Conservation (phyloP, 805 yeast genomes). For the Kodamaea lidongshanica region DNA sequence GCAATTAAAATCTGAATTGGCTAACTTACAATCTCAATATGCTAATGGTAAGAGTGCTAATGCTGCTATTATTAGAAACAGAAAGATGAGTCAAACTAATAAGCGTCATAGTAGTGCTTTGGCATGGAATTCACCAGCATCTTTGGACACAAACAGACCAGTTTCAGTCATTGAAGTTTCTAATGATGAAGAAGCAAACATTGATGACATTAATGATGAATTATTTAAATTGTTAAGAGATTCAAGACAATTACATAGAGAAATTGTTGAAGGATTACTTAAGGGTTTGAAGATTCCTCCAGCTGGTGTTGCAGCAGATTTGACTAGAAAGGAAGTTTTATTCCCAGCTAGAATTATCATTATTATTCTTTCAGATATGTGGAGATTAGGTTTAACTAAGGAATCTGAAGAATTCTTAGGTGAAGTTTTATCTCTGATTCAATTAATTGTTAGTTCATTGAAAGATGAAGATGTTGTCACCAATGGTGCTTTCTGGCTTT, state of each 20-base stretch:
- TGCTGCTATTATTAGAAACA: slow-evolving; percentile 16
- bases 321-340: slow-evolving; percentile 82
- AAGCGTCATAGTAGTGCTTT: slow-evolving; percentile 38
- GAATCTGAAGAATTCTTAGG: slow-evolving; percentile 90
- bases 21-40: slow-evolving; percentile 34
- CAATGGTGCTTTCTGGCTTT: slow-evolving; percentile 95
- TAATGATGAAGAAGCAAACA: slow-evolving; percentile 44
- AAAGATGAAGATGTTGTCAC: slow-evolving; percentile 83
- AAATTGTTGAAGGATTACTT: slow-evolving; percentile 79
- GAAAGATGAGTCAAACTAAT: slow-evolving; percentile 30
- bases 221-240: slow-evolving; percentile 65
- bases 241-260: slow-evolving; percentile 67
- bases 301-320: slow-evolving; percentile 75
- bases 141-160: slow-evolving; percentile 46
- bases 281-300: slow-evolving; percentile 81
- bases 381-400: slow-evolving; percentile 91
- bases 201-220: slow-evolving; percentile 71
- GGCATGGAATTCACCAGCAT: slow-evolving; percentile 28
- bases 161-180: slow-evolving; percentile 59
- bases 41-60: slow-evolving; percentile 29
- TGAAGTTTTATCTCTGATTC: slow-evolving; percentile 80
- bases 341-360: slow-evolving; percentile 96
- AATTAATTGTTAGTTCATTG: slow-evolving; percentile 69
- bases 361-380: slow-evolving; percentile 90
- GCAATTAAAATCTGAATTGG: slow-evolving; percentile 47